phyloP scores from a whole-genome alignment of 768 basidiomycete species.

The Sporobolomyces roseus region DNA sequence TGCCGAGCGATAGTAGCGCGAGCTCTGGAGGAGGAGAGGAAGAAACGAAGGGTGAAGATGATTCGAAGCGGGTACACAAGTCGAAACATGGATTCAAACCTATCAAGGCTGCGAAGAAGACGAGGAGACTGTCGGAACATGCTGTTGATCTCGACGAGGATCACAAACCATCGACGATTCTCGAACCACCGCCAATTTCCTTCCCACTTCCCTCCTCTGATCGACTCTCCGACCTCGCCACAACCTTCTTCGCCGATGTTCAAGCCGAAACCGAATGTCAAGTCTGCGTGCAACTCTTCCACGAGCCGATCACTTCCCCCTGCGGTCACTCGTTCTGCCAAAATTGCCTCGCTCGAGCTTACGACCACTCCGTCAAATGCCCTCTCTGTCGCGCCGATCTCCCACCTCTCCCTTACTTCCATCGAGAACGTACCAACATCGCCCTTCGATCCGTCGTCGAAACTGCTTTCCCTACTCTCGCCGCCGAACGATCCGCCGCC shows the following conservation, averaged over 20 bases:
- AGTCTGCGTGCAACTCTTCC: constrained; percentile 79
- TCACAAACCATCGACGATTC: constrained; percentile 8
- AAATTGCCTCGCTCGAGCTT: constrained; percentile 79
- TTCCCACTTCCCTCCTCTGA: no score
- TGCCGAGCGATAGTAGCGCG: constrained; percentile 9
- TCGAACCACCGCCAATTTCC: neutral
- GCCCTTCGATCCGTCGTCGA: constrained; percentile 54
- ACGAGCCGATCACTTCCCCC: constrained; percentile 83
- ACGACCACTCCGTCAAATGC: constrained; percentile 77
- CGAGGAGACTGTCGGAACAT: constrained; percentile 3
- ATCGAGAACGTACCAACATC: constrained; percentile 22
- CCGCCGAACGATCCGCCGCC: constrained; percentile 62
- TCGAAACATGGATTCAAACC: neutral
- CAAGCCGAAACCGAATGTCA: constrained; percentile 75
- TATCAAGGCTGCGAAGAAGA: constrained; percentile 8
- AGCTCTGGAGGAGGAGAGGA: constrained; percentile 34
- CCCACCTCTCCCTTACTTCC: constrained; percentile 55
- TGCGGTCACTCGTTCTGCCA: constrained; percentile 96
- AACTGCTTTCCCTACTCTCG: constrained; percentile 63
- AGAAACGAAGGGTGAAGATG: constrained; percentile 10
- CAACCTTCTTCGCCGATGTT: constrained; percentile 50
- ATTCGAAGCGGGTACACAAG: constrained; percentile 25
- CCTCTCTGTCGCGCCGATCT: constrained; percentile 79
- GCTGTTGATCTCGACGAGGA: neutral
- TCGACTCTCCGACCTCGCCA: constrained; percentile 3